Evolutionary conservation across 192 early-diverging fungal genomes (phyloP), one percentile per base, ranked within the genome.

Genomic region (Podila verticillata): DNA sequence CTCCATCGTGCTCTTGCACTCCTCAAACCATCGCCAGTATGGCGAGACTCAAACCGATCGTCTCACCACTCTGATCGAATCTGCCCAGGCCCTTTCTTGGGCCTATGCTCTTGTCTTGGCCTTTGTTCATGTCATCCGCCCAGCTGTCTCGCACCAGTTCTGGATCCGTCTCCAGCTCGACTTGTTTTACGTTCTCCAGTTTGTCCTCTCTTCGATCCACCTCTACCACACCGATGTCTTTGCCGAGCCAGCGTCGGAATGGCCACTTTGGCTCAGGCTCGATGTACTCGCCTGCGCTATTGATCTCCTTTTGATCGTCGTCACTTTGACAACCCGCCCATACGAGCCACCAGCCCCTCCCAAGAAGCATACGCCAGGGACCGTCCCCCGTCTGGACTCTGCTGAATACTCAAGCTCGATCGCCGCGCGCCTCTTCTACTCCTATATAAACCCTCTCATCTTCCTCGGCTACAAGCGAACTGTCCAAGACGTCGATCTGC

Each of bases 401-500:
- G n/a, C n/a, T 1, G 75, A 78, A 48, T 71, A 60, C 22, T 8
- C 68, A 0, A 70, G 68, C 6, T 84, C 83, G 10, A n/a, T 84
- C 24, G 81, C 81, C 31, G 63, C 58, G 1, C 70, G 69, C 24
- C 44, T 75, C n/a, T 60, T 61, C 5, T 84, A 77, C 54, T 72
- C 78, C 0, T 84, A 78, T 77, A n/a, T 84, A 1, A 81, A 77
- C 57, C 65, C 83, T 1, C 54, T 84, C 57, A 44, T 84, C 13
- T 66, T 73, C 30, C 72, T 85, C 9, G 92, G 94, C 13, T 80
- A 81, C 28, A 75, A 61, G 49, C 68, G 86, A 32, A 81, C 85
- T 19, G 84, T 95, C 13, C 84, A 86, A 19, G 74, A 84, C 29
- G 70, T 68, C 7, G 91, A 95, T 61, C 63, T 95, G 17, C 91